These are phyloP conservation scores for Kuraishia borneana DNA, from an alignment of 805 yeast species.

Conservation along the genomic window DNA sequence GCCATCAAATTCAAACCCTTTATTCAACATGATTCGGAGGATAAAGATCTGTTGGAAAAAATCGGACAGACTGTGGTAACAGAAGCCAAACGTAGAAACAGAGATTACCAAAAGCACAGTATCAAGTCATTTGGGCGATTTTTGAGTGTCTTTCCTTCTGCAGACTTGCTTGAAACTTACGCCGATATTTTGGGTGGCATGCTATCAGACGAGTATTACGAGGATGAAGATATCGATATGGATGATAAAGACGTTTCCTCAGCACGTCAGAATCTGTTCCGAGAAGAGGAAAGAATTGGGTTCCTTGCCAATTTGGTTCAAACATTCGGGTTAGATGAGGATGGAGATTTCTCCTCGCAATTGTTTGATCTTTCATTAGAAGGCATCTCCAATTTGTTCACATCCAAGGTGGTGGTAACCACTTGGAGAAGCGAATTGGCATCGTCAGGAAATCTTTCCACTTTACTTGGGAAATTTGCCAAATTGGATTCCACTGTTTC, in stretches of 20 bases:
- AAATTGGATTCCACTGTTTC: background rate
- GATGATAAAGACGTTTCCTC: conserved; percentile 10
- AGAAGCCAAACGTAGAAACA: conserved; percentile 54
- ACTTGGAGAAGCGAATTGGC: conserved; percentile 55
- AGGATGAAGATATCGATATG: conserved; percentile 4
- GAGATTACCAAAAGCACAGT: conserved; percentile 43
- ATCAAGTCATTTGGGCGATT: conserved; percentile 43
- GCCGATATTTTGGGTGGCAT: conserved; percentile 21
- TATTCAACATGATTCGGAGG: conserved; percentile 13
- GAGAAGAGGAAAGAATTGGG: conserved; percentile 35
- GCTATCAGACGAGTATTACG: conserved; percentile 27
- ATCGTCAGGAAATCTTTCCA: conserved; percentile 26
- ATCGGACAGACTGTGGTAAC: conserved; percentile 33
- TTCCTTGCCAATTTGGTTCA: conserved; percentile 24
- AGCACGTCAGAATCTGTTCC: conserved; percentile 29
- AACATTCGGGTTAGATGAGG: conserved; percentile 15
- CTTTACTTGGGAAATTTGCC: conserved; percentile 1
- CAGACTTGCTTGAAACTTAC: conserved; percentile 24
- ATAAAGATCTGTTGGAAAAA: conserved; percentile 19
- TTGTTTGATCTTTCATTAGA: conserved; percentile 8
- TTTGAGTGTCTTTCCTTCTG: conserved; percentile 23
- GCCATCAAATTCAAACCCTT: conserved; percentile 31
- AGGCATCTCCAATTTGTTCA: conserved; percentile 16
- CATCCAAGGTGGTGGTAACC: conserved; percentile 14
- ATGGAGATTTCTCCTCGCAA: conserved; percentile 7